Conservation (phyloP, 2,329 filamentous ascomycete genomes). For the Phoma sp. region DNA sequence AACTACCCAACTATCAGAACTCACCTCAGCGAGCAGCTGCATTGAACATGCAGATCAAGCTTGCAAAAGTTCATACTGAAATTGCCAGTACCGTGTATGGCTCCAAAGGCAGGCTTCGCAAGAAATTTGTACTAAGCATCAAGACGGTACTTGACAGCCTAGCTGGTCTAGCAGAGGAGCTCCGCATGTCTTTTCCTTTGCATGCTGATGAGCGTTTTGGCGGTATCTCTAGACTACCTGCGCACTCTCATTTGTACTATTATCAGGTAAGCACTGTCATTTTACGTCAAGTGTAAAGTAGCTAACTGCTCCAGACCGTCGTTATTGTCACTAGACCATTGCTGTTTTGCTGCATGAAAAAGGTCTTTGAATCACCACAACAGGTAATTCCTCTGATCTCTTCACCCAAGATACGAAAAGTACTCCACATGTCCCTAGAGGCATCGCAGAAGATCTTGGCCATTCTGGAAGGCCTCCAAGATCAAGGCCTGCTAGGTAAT, state of each 20-base stretch:
- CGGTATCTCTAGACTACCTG: conserved; percentile 52
- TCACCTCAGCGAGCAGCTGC: conserved; percentile 50
- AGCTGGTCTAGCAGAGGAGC: conserved; percentile 50
- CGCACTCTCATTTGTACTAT: conserved; percentile 46
- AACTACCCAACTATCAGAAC: conserved; percentile 53
- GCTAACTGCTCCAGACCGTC: conserved; percentile 44
- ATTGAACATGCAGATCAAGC: conserved; percentile 55
- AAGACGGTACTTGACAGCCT: conserved; percentile 50
- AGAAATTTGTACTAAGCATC: conserved; percentile 42
- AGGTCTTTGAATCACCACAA: conserved; percentile 35
- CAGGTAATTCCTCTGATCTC: conserved; percentile 42
- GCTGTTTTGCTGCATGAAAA: conserved; percentile 53
- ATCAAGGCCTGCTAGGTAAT: conserved; percentile 57
- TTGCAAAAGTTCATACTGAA: conserved; percentile 54
- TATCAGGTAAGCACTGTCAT: conserved; percentile 45
- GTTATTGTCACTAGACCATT: conserved; percentile 52
- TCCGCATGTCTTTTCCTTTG: conserved; percentile 48
- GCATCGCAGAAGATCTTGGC: conserved; percentile 53
- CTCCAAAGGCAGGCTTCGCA: conserved; percentile 55
- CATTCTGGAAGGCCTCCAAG: conserved; percentile 53
- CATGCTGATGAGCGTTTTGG: conserved; percentile 46
- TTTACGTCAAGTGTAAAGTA: neutral
- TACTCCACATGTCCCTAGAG: conserved; percentile 53
- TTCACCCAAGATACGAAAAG: conserved; percentile 47
- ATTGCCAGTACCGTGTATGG: conserved; percentile 56